These are phyloP conservation scores for Flaveria sonorensis DNA, from an alignment of 129 eudicot species.

Conservation along the genomic window DNA sequence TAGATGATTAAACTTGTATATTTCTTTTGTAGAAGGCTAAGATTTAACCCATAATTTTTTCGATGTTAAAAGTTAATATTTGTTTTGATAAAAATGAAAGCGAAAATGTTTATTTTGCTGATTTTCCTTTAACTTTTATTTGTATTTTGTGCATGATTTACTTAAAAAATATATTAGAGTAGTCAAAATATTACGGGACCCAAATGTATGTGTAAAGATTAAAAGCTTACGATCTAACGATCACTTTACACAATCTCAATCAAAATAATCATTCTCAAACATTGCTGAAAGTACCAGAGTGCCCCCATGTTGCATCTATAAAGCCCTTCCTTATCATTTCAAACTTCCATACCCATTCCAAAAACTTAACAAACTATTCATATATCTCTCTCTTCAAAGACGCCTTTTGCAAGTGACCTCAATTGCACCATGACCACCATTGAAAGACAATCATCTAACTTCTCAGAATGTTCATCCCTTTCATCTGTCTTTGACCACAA, in stretches of 20 bases:
- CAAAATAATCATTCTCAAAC: neutral
- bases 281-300: neutral
- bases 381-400: neutral
- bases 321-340: neutral
- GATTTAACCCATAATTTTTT: too few species aligned
- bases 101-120: too few species aligned
- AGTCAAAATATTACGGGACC: neutral
- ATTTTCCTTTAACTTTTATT: too few species aligned
- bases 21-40: too few species aligned
- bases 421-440: neutral
- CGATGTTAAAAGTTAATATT: too few species aligned
- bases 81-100: too few species aligned
- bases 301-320: neutral
- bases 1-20: too few species aligned
- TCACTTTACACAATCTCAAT: neutral
- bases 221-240: neutral
- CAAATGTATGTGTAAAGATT: neutral
- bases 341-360: neutral
- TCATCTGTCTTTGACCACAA: constrained; percentile 50
- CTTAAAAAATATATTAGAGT: neutral
- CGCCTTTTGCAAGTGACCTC: neutral
- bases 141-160: too few species aligned
- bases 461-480: constrained; percentile 24
- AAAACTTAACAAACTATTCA: neutral
- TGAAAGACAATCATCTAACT: constrained; percentile 21